phyloP scores from a whole-genome alignment of 2,329 filamentous ascomycete genomes.

The Chaetomiaceae sp. region DNA sequence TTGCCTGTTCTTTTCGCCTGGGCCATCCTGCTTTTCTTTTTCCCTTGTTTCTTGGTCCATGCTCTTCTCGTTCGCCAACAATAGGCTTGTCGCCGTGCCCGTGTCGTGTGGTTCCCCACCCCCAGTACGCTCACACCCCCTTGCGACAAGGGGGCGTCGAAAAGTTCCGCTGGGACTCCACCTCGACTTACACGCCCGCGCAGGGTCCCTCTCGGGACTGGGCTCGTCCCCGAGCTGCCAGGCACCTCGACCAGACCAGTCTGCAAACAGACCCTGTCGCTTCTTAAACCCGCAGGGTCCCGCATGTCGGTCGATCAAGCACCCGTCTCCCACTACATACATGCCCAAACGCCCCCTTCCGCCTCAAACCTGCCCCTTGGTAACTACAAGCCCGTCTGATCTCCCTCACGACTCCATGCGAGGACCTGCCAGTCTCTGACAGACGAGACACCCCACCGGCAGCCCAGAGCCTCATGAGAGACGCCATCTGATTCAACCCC shows the following conservation, averaged over 20 bases:
- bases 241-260: constrained; percentile 13
- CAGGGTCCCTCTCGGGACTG: constrained; percentile 1
- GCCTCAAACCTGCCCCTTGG: constrained; percentile 34
- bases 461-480: neutral
- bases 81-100: neutral
- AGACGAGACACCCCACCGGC: constrained; percentile 1
- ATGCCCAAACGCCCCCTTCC: constrained; percentile 32
- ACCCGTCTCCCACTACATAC: constrained; percentile 26
- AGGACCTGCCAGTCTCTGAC: constrained; percentile 13
- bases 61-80: neutral
- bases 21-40: neutral
- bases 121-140: neutral
- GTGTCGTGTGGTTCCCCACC: neutral
- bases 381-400: constrained; percentile 29
- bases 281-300: constrained; percentile 41
- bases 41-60: neutral
- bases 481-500: constrained; percentile 12
- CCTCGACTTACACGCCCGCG: constrained; percentile 12
- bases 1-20: neutral
- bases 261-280: constrained; percentile 30
- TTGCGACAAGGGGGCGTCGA: constrained; percentile 1
- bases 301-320: constrained; percentile 35
- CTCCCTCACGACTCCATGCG: constrained; percentile 28
- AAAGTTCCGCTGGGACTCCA: constrained; percentile 7
- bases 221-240: constrained; percentile 6